A percentile compares a stretch with the other conserved stretches of the same genome.
Conservation (phyloP, 2,329 filamentous ascomycete genomes). For the Chrysoporthe puriensis region DNA sequence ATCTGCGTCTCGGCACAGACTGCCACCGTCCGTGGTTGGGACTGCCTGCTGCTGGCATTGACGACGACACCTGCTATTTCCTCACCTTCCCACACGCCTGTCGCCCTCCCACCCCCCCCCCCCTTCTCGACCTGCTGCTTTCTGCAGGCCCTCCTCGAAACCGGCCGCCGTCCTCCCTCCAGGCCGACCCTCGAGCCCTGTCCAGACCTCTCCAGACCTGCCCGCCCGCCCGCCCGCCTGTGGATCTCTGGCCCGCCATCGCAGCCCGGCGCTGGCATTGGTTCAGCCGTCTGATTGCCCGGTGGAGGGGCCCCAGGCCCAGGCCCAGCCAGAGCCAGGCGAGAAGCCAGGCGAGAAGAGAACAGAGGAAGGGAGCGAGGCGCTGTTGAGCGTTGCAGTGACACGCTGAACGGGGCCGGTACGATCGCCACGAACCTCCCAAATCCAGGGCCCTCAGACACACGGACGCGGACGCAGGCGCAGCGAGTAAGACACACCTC, state of each 20-base stretch:
- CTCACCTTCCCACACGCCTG: not conserved
- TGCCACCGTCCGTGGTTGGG: not conserved
- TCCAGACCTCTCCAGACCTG: not conserved
- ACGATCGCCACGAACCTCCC: no score
- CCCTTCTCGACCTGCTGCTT: not conserved
- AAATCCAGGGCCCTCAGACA: not conserved
- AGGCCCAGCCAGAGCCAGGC: not conserved
- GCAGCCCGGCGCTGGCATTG: constrained; percentile 8
- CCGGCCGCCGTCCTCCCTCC: not conserved
- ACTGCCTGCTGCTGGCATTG: not conserved
- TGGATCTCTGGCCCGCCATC: not conserved
- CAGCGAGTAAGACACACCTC: not conserved
- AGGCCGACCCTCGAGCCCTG: constrained; percentile 1
- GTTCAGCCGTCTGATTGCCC: constrained; percentile 2
- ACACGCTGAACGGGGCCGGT: no score
- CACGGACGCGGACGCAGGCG: not conserved
- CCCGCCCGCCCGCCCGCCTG: not conserved
- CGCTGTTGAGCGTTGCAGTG: not conserved
- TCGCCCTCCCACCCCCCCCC: not conserved
- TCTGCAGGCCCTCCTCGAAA: not conserved
- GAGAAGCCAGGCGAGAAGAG: no score
- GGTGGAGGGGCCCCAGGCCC: not conserved
- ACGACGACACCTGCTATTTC: not conserved
- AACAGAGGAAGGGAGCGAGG: no score
- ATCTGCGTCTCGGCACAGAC: constrained; percentile 9